phyloP scores from a whole-genome alignment of 148 eudicot genomes.

The Heliosperma pusillum region DNA sequence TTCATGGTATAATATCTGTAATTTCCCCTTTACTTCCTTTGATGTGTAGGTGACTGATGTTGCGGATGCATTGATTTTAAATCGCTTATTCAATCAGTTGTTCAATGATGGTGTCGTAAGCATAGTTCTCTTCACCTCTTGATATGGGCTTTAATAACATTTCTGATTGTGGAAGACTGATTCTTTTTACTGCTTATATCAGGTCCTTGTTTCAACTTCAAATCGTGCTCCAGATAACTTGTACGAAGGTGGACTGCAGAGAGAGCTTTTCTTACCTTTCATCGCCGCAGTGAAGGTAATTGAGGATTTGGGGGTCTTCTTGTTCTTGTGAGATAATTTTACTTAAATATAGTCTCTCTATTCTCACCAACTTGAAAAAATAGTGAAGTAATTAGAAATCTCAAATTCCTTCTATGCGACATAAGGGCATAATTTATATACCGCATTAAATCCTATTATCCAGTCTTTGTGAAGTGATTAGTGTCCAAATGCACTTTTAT shows the following conservation, averaged over 20 bases:
- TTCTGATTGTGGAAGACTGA: background rate
- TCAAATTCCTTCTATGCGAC: background rate
- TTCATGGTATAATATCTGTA: background rate
- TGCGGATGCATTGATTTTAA: conserved; percentile 87
- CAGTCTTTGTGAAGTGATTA: background rate
- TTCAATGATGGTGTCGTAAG: conserved; percentile 79
- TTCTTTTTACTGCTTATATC: conserved; percentile 17
- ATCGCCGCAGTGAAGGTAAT: conserved; percentile 75
- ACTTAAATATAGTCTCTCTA: background rate
- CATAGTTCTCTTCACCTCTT: conserved; percentile 10
- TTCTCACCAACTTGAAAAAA: background rate
- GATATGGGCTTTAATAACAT: background rate
- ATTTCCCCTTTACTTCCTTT: background rate
- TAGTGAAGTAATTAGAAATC: background rate
- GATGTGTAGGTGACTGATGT: conserved; percentile 74
- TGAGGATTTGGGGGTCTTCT: background rate
- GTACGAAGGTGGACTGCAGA: conserved; percentile 92
- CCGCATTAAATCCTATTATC: background rate
- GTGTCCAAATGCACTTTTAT: background rate
- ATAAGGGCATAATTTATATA: background rate
- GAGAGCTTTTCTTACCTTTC: conserved; percentile 89
- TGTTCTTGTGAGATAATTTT: background rate
- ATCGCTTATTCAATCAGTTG: conserved; percentile 76
- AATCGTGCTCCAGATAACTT: conserved; percentile 89
- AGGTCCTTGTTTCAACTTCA: conserved; percentile 93